Base-by-base conservation (phyloP, 2,329 filamentous ascomycete genomes). In the Fusarium musae region DNA sequence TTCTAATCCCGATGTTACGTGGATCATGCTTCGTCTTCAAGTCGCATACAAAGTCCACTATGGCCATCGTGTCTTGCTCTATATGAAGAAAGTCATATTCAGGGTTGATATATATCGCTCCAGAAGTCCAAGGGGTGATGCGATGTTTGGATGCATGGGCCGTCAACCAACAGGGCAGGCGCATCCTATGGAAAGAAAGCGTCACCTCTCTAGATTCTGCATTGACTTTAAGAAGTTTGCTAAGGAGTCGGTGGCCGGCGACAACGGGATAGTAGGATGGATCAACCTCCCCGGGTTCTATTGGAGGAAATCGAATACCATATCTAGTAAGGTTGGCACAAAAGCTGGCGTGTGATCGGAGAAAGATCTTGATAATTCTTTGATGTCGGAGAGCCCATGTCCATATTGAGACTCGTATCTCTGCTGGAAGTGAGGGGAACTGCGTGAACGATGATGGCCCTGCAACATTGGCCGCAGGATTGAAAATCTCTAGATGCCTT, bases 401-500 rank as follows among this genome's bases (percentile, higher is more conserved):
- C 58, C 47, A 60, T 36, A 54, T 60, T 8, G 36, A 9, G 6
- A 34, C 4, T 10, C 46, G 36, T 26, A 60, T 54, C 47, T 60
- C 58, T 16, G 36, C 8, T 13, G 58, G 47, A 13, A 60, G 46
- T 34, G 11, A 26, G 8, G 47, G 15, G 28, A 60, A 60, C 6
- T 10, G 13, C 0, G 17, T 9, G 28, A 60, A 60, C 1, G n/a
- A 34, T 4, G 47, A 28, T 15, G 7, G 23, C 6, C 50, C 13
- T n/a, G 2, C 13, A 26, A 21, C 3, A 3, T n/a, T 21, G 2
- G 23, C 2, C 17, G 0, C 3, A 2, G 10, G 26, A 3, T 19
- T 36, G 5, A 34, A 28, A 8, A 56, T 34, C 4, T 56, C 17
- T 5, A 19, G 16, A 19, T 23, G 58, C 4, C 17, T 30, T 3